Base-by-base conservation (phyloP, 2,329 filamentous ascomycete species). In the Ascocoryne sarcoides region DNA sequence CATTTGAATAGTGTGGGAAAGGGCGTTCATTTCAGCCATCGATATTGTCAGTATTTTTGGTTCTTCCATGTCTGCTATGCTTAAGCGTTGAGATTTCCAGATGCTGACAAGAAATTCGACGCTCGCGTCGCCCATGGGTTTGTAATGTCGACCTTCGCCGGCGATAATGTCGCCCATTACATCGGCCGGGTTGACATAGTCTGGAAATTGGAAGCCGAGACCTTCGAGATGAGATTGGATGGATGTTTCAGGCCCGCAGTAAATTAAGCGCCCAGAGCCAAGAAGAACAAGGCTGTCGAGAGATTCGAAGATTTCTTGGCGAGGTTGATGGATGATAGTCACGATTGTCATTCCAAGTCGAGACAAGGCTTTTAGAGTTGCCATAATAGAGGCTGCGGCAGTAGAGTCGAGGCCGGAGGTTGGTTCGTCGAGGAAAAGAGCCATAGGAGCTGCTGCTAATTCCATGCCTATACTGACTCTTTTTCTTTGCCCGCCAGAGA, bases 281-380 rank as follows among this genome's bases (percentile, higher is more conserved):
- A 84, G 66, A 60, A 84, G 80, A 1, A 82, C 64, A 3, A 82
- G 63, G 4, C 73, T 70, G 47, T 82, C 78, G 34, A 82, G 71
- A n/a, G 65, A 61, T 48, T 72, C 67, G 50, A 75, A 75, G 5
- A 75, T 59, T 34, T 73, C 65, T 1, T 69, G 69, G 5, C 65
- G 69, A 1, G 72, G 72, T 48, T 76, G 72, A 48, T 76, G 72
- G 12, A 76, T 69, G 0, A 73, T 75, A 32, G 68, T 71, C 1
- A 76, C 62, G 1, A 76, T 63, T 2, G 71, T 71, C 50, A 75
- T 71, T 0, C 70, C 70, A 1, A 65, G 63, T 34, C 67, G 61
- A 0, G 77, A 71, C 1, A 83, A 66, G 49, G 78, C 79, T 39
- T 76, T 70, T 1, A 84, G 60, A 50, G 82, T 75, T 0, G 68